Base-by-base conservation (phyloP, 305 asterid genomes). In the Galium porrigens region DNA sequence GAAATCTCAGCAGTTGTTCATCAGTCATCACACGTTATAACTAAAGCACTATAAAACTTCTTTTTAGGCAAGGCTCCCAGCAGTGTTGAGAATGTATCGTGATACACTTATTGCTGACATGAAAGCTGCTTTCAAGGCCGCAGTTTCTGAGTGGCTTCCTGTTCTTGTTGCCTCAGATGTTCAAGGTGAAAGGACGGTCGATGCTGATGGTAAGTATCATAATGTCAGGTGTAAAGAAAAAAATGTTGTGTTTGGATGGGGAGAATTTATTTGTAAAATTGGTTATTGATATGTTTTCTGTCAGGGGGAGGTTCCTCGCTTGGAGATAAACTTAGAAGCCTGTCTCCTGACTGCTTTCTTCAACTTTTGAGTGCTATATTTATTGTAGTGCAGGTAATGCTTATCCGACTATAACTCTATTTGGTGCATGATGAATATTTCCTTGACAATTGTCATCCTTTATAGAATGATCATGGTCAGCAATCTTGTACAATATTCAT, bases 321-420 rank as follows among this genome's bases (percentile, higher is more conserved):
- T 64, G 95, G 94, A 70, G 84, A 89, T 79, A 92, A 83, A 82
- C 80, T 92, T 83, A 84, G 86, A 79, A 89, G 85, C 73, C 79
- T 94, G 69, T 79, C 96, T 72, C 86, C 97, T 48, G 96, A 89
- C 72, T 73, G 92, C 76, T 94, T 94, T 80, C 82, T 89, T 77
- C 89, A 83, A 74, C 97, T 94, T 73, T 69, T 94, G 79, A 85
- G 83, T 77, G 94, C 83, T 72, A 81, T 94, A 73, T 94, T 94
- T 79, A 81, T 78, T 78, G 85, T 86, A 66, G 97, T 94, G 74
- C 95, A 83, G 97, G 99, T 94, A 92, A 87, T 78, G 94, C 79
- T 76, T 73, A 73, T 80, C 72, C 75, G 78, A 55, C 63, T 46
- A 37, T 74, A 70, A 68, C 64, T 61, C 68, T 57, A 57, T 57